A percentile compares a stretch with the other conserved stretches of the same genome.
Evolutionary conservation across 352 stramenopile species (phyloP).

Genomic region (Albugo candida): DNA sequence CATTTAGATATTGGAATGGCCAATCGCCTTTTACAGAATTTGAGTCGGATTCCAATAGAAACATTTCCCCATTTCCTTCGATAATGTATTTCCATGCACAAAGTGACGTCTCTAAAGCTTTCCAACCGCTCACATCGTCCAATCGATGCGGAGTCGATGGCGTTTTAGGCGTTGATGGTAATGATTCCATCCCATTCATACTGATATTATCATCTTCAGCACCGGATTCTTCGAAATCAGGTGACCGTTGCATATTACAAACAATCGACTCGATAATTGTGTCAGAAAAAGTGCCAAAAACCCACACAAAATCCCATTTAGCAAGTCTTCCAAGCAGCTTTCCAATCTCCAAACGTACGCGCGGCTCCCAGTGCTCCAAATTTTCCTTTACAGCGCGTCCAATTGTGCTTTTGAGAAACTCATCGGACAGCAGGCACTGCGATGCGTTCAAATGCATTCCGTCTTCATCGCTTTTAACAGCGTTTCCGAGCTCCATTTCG

Average conservation of each 20-base stretch:
- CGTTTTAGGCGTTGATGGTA: slow-evolving; percentile 38
- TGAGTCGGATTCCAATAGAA: slow-evolving; percentile 20
- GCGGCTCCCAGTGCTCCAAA: slow-evolving; percentile 74
- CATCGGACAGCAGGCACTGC: slow-evolving; percentile 14
- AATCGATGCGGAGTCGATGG: slow-evolving; percentile 68
- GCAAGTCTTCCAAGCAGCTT: slow-evolving; percentile 50
- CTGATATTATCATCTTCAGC: slow-evolving; percentile 63
- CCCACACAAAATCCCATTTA: slow-evolving; percentile 28
- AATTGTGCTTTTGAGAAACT: slow-evolving; percentile 26
- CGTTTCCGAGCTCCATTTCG: no score
- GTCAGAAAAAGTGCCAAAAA: slow-evolving; percentile 36
- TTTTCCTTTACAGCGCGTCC: slow-evolving; percentile 20
- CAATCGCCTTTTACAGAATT: slow-evolving; percentile 6
- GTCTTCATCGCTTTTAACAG: no score
- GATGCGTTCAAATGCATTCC: no score
- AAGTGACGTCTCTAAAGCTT: slow-evolving; percentile 86
- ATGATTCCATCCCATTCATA: slow-evolving; percentile 49
- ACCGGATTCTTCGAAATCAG: slow-evolving; percentile 59
- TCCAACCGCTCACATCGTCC: slow-evolving; percentile 94
- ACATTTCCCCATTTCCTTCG: slow-evolving; percentile 46
- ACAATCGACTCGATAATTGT: slow-evolving; percentile 61
- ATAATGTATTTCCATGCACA: slow-evolving; percentile 75
- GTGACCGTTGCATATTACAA: slow-evolving; percentile 47
- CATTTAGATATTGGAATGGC: slow-evolving; percentile 37
- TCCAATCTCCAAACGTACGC: slow-evolving; percentile 61